These are phyloP conservation scores for Boletus tylopilopsis DNA, from an alignment of 768 basidiomycete species.

Conservation along the genomic window DNA sequence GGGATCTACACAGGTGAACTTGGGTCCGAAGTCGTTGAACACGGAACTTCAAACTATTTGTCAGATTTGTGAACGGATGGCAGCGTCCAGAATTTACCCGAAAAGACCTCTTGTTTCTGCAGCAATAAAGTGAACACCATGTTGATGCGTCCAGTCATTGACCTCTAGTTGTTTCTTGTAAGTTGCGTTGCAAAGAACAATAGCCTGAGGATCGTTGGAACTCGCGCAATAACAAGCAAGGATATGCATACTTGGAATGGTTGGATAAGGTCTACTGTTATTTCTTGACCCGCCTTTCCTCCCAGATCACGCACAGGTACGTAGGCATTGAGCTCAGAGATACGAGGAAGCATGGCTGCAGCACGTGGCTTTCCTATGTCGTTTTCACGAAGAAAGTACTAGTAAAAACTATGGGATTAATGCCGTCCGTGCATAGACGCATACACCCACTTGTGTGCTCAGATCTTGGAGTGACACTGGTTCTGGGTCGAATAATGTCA, in stretches of 20 bases:
- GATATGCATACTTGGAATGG: slow-evolving; percentile 75
- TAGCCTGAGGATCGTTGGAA: slow-evolving; percentile 50
- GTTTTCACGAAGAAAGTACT: slow-evolving; percentile 91
- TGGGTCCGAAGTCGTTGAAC: slow-evolving; percentile 95
- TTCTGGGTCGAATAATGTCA: slow-evolving; percentile 93
- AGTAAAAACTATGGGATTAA: slow-evolving; percentile 10
- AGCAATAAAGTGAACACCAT: slow-evolving; percentile 87
- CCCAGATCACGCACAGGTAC: slow-evolving; percentile 90
- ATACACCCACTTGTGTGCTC: slow-evolving; percentile 72
- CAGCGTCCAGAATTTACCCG: slow-evolving; percentile 52
- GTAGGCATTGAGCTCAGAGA: slow-evolving; percentile 94
- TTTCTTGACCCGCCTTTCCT: slow-evolving; percentile 70
- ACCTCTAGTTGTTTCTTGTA: slow-evolving; percentile 87
- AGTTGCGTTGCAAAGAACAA: slow-evolving; percentile 80
- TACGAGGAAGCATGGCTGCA: slow-evolving; percentile 77
- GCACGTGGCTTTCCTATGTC: slow-evolving; percentile 90
- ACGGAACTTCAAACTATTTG: slow-evolving; percentile 54
- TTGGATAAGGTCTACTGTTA: slow-evolving; percentile 76
- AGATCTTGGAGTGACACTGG: slow-evolving; percentile 85
- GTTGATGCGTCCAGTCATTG: slow-evolving; percentile 89
- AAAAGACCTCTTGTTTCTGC: slow-evolving; percentile 93
- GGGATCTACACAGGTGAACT: slow-evolving; percentile 95
- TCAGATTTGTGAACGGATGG: slow-evolving; percentile 2
- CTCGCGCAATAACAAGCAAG: not conserved
- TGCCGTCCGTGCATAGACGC: not conserved